Conservation (phyloP, 495 filamentous ascomycete genomes). For the Lichina pygmaea region DNA sequence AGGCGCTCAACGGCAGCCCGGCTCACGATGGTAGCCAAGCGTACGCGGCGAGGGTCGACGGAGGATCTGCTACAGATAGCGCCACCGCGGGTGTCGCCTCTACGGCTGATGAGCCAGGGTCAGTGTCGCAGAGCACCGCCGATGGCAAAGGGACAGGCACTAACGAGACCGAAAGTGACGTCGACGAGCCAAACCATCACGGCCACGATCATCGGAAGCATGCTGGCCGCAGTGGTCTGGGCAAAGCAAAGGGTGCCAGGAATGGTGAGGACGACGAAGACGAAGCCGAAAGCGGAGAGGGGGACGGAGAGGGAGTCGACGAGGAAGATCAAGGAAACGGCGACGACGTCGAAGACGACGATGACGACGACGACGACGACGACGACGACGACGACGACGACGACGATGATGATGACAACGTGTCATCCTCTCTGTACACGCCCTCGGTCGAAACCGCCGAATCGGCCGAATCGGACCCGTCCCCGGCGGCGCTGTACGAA, state of each 20-base stretch:
- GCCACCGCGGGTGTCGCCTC: too few species aligned
- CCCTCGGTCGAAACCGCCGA: background rate
- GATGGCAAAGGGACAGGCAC: too few species aligned
- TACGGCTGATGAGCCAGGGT: too few species aligned
- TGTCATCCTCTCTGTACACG: background rate
- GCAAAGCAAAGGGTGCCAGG: too few species aligned
- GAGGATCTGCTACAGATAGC: background rate
- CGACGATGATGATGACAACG: conserved; percentile 3
- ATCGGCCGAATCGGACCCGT: background rate
- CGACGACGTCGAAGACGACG: conserved; percentile 10
- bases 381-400: conserved; percentile 1
- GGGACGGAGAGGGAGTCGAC: background rate
- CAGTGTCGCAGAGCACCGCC: too few species aligned
- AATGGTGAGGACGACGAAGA: too few species aligned
- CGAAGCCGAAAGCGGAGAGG: too few species aligned
- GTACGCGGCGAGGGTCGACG: background rate
- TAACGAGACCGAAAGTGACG: too few species aligned
- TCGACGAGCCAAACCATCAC: too few species aligned
- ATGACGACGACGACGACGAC: conserved; percentile 7
- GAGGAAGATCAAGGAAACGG: conserved; percentile 3
- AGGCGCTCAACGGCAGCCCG: background rate
- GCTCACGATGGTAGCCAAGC: background rate
- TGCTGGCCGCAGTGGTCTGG: too few species aligned
- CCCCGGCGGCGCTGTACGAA: background rate
- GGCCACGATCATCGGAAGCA: too few species aligned